phyloP scores from a whole-genome alignment of 495 filamentous ascomycete genomes.

The Xanthoparmelia taractica region DNA sequence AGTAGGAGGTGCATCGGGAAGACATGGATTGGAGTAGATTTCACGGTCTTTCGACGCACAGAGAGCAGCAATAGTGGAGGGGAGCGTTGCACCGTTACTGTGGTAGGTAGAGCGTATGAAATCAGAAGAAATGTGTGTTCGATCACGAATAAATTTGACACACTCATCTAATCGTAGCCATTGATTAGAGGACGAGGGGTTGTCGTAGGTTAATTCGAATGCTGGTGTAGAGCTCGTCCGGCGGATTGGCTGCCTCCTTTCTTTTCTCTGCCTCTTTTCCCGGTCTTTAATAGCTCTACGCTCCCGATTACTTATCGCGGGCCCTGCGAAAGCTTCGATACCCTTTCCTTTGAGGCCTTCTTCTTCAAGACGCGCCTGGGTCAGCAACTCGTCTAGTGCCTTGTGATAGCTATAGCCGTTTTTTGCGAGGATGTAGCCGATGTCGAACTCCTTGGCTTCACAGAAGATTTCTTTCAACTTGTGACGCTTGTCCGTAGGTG shows the following conservation, averaged over 20 bases:
- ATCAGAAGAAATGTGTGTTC: slow-evolving; percentile 42
- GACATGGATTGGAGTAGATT: slow-evolving; percentile 13
- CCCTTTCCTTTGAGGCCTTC: slow-evolving; percentile 44
- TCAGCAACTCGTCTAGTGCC: slow-evolving; percentile 76
- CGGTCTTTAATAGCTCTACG: slow-evolving; percentile 25
- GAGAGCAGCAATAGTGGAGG: slow-evolving; percentile 48
- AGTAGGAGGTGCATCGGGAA: slow-evolving; percentile 8
- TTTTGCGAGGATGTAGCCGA: slow-evolving; percentile 58
- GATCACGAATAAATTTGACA: slow-evolving; percentile 51
- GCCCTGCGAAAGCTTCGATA: slow-evolving; percentile 65
- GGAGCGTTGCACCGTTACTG: slow-evolving; percentile 49
- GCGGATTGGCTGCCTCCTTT: slow-evolving; percentile 33
- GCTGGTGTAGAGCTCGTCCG: slow-evolving; percentile 25
- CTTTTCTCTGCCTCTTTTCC: slow-evolving; percentile 31
- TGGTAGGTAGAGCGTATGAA: slow-evolving; percentile 56
- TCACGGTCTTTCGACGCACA: slow-evolving; percentile 11
- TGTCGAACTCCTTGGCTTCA: slow-evolving; percentile 51
- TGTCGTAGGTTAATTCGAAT: slow-evolving; percentile 21
- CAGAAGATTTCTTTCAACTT: slow-evolving; percentile 64
- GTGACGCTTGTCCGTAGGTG: slow-evolving; percentile 40
- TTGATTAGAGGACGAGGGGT: slow-evolving; percentile 33
- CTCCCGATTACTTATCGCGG: slow-evolving; percentile 29
- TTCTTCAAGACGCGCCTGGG: slow-evolving; percentile 62
- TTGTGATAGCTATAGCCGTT: slow-evolving; percentile 52
- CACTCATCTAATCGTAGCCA: slow-evolving; percentile 52